Evolutionary conservation across 441 rosid species (phyloP).

Genomic region (Hura crepitans): DNA sequence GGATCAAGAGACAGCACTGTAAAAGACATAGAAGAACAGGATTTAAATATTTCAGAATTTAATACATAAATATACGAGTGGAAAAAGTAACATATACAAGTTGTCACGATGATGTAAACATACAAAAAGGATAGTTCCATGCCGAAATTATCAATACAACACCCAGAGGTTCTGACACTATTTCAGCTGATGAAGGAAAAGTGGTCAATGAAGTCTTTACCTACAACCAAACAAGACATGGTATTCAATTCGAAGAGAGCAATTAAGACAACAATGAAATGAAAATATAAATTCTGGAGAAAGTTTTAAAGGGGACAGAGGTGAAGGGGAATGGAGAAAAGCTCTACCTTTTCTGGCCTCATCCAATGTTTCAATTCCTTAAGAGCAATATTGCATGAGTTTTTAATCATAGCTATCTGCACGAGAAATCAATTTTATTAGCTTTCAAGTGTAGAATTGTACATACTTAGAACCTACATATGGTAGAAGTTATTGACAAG

Average conservation of each 20-base stretch:
- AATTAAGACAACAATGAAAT: neutral
- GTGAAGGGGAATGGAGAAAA: neutral
- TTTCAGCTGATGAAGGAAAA: conserved; percentile 72
- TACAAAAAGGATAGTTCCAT: conserved; percentile 72
- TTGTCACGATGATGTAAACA: conserved; percentile 17
- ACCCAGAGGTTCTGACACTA: conserved; percentile 69
- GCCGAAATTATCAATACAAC: conserved; percentile 68
- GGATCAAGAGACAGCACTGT: conserved; percentile 73
- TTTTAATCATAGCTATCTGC: conserved; percentile 54
- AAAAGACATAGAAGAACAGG: conserved; percentile 15
- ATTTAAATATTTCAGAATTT: conserved; percentile 10
- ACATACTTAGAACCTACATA: conserved; percentile 49
- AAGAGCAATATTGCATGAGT: conserved; percentile 42
- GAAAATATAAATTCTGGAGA: neutral
- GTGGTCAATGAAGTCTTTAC: conserved; percentile 55
- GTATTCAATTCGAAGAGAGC: conserved; percentile 9
- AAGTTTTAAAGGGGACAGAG: too few species aligned
- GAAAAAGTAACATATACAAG: neutral
- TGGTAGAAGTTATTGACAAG: neutral
- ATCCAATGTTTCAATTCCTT: conserved; percentile 65
- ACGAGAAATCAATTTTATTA: conserved; percentile 22
- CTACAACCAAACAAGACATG: conserved; percentile 31
- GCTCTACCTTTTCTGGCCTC: conserved; percentile 50
- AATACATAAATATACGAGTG: neutral
- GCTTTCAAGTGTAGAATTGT: neutral